A percentile compares a stretch with the other conserved stretches of the same genome.
Conservation (phyloP, 345 rosid genomes). For the Cochlearia excelsa region DNA sequence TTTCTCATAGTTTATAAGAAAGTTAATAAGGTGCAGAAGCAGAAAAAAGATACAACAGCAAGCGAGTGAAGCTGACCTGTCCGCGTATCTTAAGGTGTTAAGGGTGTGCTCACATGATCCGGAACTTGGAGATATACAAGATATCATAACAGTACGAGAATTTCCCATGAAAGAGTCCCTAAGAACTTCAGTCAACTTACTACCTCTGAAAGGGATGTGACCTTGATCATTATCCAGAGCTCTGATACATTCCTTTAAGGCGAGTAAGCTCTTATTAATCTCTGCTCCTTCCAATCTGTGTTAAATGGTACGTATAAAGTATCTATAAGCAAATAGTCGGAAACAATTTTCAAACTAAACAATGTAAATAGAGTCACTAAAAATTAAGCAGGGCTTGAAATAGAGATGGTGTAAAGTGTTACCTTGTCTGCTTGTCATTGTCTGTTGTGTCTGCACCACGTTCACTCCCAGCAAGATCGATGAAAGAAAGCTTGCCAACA, state of each 20-base stretch:
- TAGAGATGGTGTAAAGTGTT: conserved; percentile 19
- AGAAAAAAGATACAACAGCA: neutral
- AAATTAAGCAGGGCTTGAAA: neutral
- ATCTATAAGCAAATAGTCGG: conserved; percentile 9
- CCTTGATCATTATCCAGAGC: conserved; percentile 99
- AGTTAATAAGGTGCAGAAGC: conserved; percentile 9
- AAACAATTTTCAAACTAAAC: conserved; percentile 16
- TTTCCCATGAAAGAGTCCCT: conserved; percentile 97
- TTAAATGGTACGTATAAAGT: conserved; percentile 12
- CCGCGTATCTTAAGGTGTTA: conserved; percentile 98
- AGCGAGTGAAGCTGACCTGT: conserved; percentile 53
- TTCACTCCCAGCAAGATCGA: conserved; percentile 99
- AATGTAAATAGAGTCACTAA: neutral
- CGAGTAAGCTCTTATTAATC: conserved; percentile 96
- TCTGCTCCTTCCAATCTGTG: conserved; percentile 99
- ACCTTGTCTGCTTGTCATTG: conserved; percentile 96
- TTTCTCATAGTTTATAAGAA: conserved; percentile 19
- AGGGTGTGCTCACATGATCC: conserved; percentile 99
- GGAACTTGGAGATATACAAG: conserved; percentile 96
- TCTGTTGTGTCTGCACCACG: conserved; percentile 99
- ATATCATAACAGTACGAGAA: conserved; percentile 96
- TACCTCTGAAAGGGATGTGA: conserved; percentile 98
- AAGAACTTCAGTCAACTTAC: conserved; percentile 95
- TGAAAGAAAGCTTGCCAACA: conserved; percentile 95
- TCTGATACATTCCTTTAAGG: conserved; percentile 94